Evolutionary conservation across 2,329 filamentous ascomycete genomes (phyloP).

Genomic region (Sporothrix protearum): DNA sequence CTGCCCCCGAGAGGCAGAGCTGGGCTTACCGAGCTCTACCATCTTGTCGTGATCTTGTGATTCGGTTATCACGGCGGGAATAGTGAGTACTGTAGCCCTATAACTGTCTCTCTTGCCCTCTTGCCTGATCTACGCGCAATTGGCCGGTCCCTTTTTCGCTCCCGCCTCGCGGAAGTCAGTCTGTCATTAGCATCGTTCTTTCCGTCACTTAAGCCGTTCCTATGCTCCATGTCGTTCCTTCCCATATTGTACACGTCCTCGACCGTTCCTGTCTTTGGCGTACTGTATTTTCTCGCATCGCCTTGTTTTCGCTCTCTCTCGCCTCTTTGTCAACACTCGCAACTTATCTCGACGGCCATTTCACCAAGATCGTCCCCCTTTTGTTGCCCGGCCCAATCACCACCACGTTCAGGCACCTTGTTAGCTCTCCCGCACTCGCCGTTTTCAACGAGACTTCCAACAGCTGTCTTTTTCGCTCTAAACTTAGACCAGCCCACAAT

Average conservation of each 20-base stretch:
- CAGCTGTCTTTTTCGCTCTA: background rate
- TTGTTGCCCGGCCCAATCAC: background rate
- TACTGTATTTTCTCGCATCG: background rate
- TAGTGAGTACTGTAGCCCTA: background rate
- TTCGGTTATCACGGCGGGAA: background rate
- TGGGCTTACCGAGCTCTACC: background rate
- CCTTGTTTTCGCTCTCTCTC: background rate
- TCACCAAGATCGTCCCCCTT: background rate
- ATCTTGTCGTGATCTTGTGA: background rate
- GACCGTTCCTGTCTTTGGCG: background rate
- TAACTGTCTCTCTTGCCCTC: background rate
- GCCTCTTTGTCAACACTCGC: background rate
- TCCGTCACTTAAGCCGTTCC: background rate
- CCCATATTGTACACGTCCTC: too few relatives aligned
- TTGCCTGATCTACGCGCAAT: background rate
- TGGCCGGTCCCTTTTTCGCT: background rate
- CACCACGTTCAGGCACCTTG: background rate
- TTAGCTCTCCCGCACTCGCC: constrained; percentile 12
- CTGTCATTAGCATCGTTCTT: background rate
- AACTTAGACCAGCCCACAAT: constrained; percentile 3
- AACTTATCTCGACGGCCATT: too few relatives aligned
- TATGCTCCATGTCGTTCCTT: background rate
- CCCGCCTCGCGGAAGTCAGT: background rate
- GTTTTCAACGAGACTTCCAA: constrained; percentile 1
- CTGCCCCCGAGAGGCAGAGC: too few relatives aligned